phyloP scores from a whole-genome alignment of 2,329 filamentous ascomycete species.

The Calonectria hawksworthii region DNA sequence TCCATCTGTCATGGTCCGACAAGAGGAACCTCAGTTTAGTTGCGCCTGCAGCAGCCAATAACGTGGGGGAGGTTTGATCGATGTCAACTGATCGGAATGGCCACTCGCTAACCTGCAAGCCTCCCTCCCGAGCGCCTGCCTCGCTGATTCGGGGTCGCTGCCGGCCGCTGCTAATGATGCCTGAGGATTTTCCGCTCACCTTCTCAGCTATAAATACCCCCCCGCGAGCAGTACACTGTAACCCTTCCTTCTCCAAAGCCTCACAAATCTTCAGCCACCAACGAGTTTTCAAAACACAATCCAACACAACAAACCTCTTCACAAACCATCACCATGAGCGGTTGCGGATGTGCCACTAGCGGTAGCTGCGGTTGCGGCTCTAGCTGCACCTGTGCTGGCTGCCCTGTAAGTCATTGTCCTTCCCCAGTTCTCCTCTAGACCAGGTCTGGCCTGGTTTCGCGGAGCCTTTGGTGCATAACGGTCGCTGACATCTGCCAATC shows the following conservation, averaged over 20 bases:
- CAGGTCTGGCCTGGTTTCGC: slow-evolving; percentile 21
- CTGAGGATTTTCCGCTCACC: slow-evolving; percentile 4
- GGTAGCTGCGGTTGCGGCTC: slow-evolving; percentile 59
- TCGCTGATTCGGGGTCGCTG: background rate
- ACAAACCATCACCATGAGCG: slow-evolving; percentile 54
- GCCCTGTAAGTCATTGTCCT: slow-evolving; percentile 55
- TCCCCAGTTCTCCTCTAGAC: background rate
- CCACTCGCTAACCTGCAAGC: background rate
- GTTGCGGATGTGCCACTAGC: slow-evolving; percentile 58
- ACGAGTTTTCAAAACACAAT: slow-evolving; percentile 7
- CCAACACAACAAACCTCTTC: slow-evolving; percentile 17
- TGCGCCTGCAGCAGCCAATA: slow-evolving; percentile 12
- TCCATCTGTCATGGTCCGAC: background rate
- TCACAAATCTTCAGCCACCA: slow-evolving; percentile 18
- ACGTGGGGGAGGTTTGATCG: slow-evolving; percentile 9
- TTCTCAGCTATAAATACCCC: slow-evolving; percentile 17
- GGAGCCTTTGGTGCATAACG: background rate
- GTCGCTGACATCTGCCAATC: slow-evolving; percentile 41
- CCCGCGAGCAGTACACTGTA: background rate
- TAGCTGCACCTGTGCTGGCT: slow-evolving; percentile 57
- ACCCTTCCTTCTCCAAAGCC: slow-evolving; percentile 1
- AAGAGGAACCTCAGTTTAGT: background rate
- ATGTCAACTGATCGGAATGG: slow-evolving; percentile 7
- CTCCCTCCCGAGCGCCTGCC: background rate
- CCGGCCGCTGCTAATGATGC: slow-evolving; percentile 1